These are phyloP conservation scores for Dryadomyces quercivorus DNA, from an alignment of 2,329 filamentous ascomycete species.

Conservation along the genomic window DNA sequence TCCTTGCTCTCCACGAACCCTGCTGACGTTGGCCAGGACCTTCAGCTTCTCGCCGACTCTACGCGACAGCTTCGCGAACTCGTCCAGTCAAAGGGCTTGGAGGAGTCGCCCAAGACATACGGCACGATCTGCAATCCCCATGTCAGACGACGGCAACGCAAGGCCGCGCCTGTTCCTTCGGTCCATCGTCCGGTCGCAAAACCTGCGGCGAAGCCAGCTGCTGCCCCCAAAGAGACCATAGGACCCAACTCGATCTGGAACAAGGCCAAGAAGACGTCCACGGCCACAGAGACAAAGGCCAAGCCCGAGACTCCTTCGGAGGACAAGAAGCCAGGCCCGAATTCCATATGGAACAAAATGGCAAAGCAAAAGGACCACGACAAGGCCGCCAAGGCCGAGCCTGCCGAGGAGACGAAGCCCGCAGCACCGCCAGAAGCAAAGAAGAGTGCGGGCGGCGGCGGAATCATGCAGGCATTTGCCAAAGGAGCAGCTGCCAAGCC, in stretches of 20 bases:
- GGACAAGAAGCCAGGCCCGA: slow-evolving; percentile 13
- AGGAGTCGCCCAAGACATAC: slow-evolving; percentile 48
- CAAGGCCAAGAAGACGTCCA: slow-evolving; percentile 6
- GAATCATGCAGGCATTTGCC: slow-evolving; percentile 69
- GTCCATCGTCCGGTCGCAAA: slow-evolving; percentile 14
- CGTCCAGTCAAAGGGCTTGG: slow-evolving; percentile 43
- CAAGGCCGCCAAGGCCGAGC: slow-evolving; percentile 14
- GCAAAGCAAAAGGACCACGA: slow-evolving; percentile 12
- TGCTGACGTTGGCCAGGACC: slow-evolving; percentile 27
- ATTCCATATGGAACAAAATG: slow-evolving; percentile 3
- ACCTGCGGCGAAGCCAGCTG: slow-evolving; percentile 15
- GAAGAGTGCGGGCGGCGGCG: slow-evolving; percentile 35
- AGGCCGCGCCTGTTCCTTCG: slow-evolving; percentile 13
- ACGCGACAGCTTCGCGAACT: slow-evolving; percentile 49
- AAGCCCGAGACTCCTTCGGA: slow-evolving; percentile 8
- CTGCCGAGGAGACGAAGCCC: slow-evolving; percentile 29
- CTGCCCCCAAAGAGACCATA: slow-evolving; percentile 5
- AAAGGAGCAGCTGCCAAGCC: slow-evolving; percentile 41
- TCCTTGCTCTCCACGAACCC: background rate
- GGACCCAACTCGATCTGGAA: slow-evolving; percentile 7
- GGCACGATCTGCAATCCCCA: slow-evolving; percentile 65
- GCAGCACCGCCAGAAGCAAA: slow-evolving; percentile 30
- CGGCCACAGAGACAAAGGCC: slow-evolving; percentile 6
- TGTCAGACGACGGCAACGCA: slow-evolving; percentile 40
- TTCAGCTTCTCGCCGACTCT: slow-evolving; percentile 60